A percentile compares a stretch with the other conserved stretches of the same genome.
phyloP scores from a whole-genome alignment of 768 basidiomycete species.

The Mycena filopes region DNA sequence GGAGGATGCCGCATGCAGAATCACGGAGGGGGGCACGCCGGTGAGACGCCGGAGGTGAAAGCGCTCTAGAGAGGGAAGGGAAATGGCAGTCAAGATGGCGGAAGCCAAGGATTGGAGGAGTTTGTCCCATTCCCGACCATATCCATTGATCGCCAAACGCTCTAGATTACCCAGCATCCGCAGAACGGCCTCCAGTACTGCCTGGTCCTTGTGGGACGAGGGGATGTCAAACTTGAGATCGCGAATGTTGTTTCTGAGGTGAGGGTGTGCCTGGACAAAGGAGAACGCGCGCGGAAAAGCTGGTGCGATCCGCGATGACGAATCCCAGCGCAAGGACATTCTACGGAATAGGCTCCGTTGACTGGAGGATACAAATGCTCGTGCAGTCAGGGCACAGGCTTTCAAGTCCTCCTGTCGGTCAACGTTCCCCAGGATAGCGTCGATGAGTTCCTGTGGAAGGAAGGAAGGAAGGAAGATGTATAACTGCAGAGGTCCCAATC shows the following conservation, averaged over 20 bases:
- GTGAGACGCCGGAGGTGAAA: slow-evolving; percentile 8
- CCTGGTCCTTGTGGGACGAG: background rate
- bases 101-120: background rate
- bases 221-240: slow-evolving; percentile 5
- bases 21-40: background rate
- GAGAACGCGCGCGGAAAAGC: background rate
- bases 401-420: background rate
- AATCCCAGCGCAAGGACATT: slow-evolving; percentile 7
- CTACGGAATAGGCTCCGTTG: background rate
- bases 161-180: slow-evolving; percentile 1
- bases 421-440: background rate
- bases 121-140: background rate
- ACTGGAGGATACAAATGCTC: background rate
- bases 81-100: background rate
- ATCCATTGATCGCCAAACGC: slow-evolving; percentile 1
- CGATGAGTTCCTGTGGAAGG: slow-evolving; percentile 11
- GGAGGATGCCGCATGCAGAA: slow-evolving; percentile 8
- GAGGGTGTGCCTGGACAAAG: background rate
- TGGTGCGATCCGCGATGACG: background rate
- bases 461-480: background rate
- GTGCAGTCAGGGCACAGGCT: background rate
- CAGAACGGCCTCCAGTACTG: background rate
- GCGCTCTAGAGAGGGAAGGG: background rate
- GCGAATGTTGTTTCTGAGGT: background rate
- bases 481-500: too few relatives aligned